Evolutionary conservation across 164 flowering plant species (phyloP).

Genomic region (Euptelea pleiosperma): DNA sequence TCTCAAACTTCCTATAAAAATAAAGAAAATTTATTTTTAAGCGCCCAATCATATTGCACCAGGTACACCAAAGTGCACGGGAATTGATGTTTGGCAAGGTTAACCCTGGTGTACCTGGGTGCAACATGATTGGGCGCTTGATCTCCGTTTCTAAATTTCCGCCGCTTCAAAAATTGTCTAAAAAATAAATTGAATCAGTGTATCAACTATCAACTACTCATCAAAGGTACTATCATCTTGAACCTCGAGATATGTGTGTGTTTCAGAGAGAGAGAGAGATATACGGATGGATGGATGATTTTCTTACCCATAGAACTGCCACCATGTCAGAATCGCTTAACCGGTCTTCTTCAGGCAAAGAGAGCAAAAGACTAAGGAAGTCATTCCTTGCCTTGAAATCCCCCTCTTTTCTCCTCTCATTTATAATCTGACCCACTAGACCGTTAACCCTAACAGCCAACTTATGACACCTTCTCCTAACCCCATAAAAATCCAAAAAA

Average conservation of each 20-base stretch:
- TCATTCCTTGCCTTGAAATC: conserved; percentile 34
- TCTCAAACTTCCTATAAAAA: no score
- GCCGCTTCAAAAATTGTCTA: no score
- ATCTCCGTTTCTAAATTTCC: no score
- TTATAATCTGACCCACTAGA: conserved; percentile 45
- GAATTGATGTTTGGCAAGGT: no score
- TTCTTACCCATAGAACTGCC: conserved; percentile 76
- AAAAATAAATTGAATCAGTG: no score
- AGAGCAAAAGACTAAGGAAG: conserved; percentile 59
- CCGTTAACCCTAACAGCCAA: conserved; percentile 43
- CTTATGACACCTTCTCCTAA: conserved; percentile 57
- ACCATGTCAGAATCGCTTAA: conserved; percentile 60
- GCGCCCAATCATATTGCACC: no score
- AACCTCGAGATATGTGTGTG: neutral
- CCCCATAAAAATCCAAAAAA: conserved; percentile 66
- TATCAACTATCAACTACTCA: no score
- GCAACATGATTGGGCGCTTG: no score
- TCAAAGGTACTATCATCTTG: no score
- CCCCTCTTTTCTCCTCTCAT: conserved; percentile 41
- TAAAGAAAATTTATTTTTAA: no score
- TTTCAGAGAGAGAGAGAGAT: conserved; percentile 12
- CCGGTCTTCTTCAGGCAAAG: conserved; percentile 55
- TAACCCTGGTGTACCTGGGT: no score
- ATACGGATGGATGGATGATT: conserved; percentile 1
- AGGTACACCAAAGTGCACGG: no score